Evolutionary conservation across 2,329 filamentous ascomycete species (phyloP).

Genomic region (Trichoderma gracile): DNA sequence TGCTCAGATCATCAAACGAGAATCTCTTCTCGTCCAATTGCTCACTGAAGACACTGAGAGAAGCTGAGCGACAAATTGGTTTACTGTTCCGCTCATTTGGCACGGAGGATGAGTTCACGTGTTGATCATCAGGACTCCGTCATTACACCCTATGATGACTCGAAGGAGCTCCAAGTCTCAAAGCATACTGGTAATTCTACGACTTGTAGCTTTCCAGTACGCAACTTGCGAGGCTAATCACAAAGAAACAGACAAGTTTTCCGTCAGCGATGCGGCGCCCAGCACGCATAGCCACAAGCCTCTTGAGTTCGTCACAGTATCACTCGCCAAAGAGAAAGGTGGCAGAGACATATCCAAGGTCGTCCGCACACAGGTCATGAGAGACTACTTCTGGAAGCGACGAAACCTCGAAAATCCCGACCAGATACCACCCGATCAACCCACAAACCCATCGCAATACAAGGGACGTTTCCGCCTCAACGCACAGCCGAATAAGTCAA

Average conservation of each 20-base stretch:
- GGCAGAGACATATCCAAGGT: constrained; percentile 6
- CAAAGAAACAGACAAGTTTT: neutral
- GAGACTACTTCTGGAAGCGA: constrained; percentile 17
- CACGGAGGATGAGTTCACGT: neutral
- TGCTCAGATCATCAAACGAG: no score
- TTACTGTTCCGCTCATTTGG: neutral
- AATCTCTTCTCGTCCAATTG: no score
- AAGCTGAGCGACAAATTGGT: neutral
- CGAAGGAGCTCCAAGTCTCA: neutral
- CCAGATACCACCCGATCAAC: neutral
- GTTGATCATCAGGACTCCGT: neutral
- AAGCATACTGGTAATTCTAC: neutral
- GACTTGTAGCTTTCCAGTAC: neutral
- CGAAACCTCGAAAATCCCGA: neutral
- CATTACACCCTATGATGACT: neutral
- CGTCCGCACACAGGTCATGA: constrained; percentile 22
- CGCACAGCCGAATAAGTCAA: neutral
- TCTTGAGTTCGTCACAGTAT: constrained; percentile 8
- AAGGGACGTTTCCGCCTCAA: constrained; percentile 20
- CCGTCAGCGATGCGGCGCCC: neutral
- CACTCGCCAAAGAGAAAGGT: neutral
- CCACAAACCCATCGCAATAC: neutral
- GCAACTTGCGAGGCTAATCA: neutral
- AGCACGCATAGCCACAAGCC: neutral
- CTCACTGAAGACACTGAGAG: neutral